These are phyloP conservation scores for Yamadazyma atlantica DNA, from an alignment of 1,139 yeast genomes.

Conservation along the genomic window DNA sequence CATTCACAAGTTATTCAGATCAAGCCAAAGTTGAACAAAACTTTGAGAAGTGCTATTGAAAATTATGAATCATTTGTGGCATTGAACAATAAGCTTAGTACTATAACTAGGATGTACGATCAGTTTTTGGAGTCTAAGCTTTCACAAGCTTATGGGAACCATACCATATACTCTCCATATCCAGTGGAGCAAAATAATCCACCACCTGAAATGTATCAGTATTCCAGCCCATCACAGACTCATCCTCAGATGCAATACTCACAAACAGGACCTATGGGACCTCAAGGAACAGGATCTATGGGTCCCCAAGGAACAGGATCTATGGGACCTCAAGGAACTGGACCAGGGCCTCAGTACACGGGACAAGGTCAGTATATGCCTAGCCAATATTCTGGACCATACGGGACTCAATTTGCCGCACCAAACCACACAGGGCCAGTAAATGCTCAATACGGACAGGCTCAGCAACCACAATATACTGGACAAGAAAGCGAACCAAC, in stretches of 20 bases:
- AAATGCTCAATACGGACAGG: not conserved
- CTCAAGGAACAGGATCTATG: slow-evolving; percentile 2
- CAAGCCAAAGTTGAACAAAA: slow-evolving; percentile 73
- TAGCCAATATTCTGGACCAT: slow-evolving; percentile 5
- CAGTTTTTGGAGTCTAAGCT: slow-evolving; percentile 70
- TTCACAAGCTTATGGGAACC: slow-evolving; percentile 45
- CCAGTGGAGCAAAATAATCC: slow-evolving; percentile 1
- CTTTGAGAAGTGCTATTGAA: slow-evolving; percentile 60
- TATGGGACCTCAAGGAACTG: slow-evolving; percentile 2
- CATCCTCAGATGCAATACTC: too few relatives aligned
- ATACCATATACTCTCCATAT: slow-evolving; percentile 17
- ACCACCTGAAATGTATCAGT: too few relatives aligned
- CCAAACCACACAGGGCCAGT: slow-evolving; percentile 2
- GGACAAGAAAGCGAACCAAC: slow-evolving; percentile 6
- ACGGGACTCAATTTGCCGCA: slow-evolving; percentile 1
- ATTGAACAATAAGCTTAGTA: slow-evolving; percentile 77
- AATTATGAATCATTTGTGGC: slow-evolving; percentile 73
- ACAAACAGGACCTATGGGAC: slow-evolving; percentile 2
- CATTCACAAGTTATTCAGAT: slow-evolving; percentile 63
- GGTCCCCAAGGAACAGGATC: slow-evolving; percentile 2
- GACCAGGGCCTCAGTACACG: slow-evolving; percentile 2
- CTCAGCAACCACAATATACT: not conserved
- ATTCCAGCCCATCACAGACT: too few relatives aligned
- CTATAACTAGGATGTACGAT: slow-evolving; percentile 78
- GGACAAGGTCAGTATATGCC: too few relatives aligned